phyloP scores from a whole-genome alignment of 2,329 filamentous ascomycete species.

The Aureobasidium sp. region DNA sequence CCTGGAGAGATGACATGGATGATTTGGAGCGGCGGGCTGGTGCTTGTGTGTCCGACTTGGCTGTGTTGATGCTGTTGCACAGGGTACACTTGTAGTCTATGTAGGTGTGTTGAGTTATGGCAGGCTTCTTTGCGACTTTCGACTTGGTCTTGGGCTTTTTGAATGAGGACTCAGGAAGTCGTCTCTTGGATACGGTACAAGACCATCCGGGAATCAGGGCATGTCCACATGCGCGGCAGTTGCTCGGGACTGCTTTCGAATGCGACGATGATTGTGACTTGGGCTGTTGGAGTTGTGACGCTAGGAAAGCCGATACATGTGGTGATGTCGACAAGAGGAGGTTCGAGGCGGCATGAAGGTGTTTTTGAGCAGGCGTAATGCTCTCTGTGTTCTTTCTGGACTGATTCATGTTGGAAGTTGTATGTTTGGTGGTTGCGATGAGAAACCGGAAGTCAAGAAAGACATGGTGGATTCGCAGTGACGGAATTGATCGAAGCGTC shows the following conservation, averaged over 20 bases:
- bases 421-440: not conserved
- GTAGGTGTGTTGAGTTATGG: not conserved
- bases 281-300: not conserved
- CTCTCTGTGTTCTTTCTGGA: not conserved
- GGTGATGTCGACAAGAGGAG: conserved; percentile 9
- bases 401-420: not conserved
- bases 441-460: not conserved
- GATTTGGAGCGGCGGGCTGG: not conserved
- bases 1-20: not conserved
- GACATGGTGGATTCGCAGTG: not conserved
- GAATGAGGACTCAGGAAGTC: not conserved
- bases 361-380: not conserved
- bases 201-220: conserved; percentile 30
- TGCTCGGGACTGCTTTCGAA: not conserved
- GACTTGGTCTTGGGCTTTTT: not conserved
- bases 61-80: not conserved
- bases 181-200: conserved; percentile 12
- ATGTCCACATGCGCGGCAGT: conserved; percentile 30
- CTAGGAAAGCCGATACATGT: conserved; percentile 12
- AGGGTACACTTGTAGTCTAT: conserved; percentile 5
- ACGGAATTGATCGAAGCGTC: conserved; percentile 3
- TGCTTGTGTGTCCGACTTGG: not conserved
- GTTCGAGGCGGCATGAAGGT: conserved; percentile 4
- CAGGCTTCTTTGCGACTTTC: conserved; percentile 4
- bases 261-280: not conserved